These are phyloP conservation scores for Camillea tinctor DNA, from an alignment of 2,329 filamentous ascomycete genomes.

Conservation along the genomic window DNA sequence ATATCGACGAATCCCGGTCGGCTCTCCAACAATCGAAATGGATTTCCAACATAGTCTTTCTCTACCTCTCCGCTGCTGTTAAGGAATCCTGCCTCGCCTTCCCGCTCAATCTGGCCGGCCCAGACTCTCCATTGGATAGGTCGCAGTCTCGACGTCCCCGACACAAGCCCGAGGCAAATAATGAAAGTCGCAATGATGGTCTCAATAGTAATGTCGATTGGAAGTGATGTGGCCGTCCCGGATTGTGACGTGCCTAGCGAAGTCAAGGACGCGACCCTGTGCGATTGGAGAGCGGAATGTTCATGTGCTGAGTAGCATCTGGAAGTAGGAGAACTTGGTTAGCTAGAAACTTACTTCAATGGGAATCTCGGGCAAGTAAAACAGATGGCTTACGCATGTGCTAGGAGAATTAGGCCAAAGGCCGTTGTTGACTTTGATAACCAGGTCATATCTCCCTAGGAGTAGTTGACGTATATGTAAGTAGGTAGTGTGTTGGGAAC, in stretches of 20 bases:
- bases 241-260: conserved; percentile 43
- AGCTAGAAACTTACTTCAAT: conserved; percentile 4
- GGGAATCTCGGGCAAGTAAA: not conserved
- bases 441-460: conserved; percentile 60
- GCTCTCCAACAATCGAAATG: conserved; percentile 76
- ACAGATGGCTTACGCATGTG: conserved; percentile 71
- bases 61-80: conserved; percentile 63
- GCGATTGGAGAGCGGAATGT: conserved; percentile 72
- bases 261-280: conserved; percentile 46
- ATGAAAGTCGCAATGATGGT: conserved; percentile 76
- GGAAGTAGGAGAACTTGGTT: conserved; percentile 18
- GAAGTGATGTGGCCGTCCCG: conserved; percentile 54
- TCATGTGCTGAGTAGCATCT: conserved; percentile 98
- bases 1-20: conserved; percentile 86
- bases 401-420: conserved; percentile 74
- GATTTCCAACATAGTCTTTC: conserved; percentile 71
- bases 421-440: conserved; percentile 69
- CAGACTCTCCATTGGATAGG: conserved; percentile 82
- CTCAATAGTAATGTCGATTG: conserved; percentile 84
- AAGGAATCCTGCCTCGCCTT: conserved; percentile 62
- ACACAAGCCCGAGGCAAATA: conserved; percentile 80
- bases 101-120: conserved; percentile 79
- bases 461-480: conserved; percentile 2
- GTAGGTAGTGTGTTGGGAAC: not conserved
- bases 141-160: conserved; percentile 73